phyloP scores from a whole-genome alignment of 148 eudicot genomes.

The Rheum nobile region DNA sequence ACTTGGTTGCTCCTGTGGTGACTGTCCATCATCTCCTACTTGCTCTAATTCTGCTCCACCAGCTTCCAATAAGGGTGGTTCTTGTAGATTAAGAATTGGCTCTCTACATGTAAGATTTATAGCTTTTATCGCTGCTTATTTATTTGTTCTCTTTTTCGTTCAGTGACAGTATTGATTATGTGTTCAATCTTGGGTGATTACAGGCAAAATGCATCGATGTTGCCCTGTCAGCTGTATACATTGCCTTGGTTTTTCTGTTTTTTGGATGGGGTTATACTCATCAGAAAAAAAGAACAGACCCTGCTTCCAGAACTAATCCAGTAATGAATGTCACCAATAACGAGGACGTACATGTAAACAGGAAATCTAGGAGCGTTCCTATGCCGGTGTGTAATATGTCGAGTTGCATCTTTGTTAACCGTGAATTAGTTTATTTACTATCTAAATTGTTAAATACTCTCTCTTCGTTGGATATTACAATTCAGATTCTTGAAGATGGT shows the following conservation, averaged over 20 bases:
- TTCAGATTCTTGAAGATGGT: conserved; percentile 63
- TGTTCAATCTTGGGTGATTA: conserved; percentile 19
- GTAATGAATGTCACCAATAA: conserved; percentile 35
- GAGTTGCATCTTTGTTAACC: neutral
- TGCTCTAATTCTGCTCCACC: conserved; percentile 75
- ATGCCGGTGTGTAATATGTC: conserved; percentile 40
- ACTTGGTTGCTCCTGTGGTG: conserved; percentile 98
- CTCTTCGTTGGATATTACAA: neutral
- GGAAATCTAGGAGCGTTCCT: conserved; percentile 63
- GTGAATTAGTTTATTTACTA: neutral
- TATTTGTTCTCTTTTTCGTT: neutral
- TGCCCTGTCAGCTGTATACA: conserved; percentile 55
- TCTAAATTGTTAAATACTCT: neutral
- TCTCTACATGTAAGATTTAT: conserved; percentile 52
- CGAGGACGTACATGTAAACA: conserved; percentile 30
- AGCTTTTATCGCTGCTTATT: neutral
- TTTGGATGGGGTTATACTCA: conserved; percentile 84
- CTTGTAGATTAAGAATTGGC: conserved; percentile 81
- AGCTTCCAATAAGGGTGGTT: conserved; percentile 30
- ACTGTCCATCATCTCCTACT: conserved; percentile 67
- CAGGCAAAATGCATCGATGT: conserved; percentile 94
- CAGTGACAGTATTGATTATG: neutral
- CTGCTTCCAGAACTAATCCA: conserved; percentile 53
- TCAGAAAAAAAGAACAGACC: conserved; percentile 43
- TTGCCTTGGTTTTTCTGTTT: conserved; percentile 53